Conservation (phyloP, 768 basidiomycete genomes). For the Mycena rebaudengoi region DNA sequence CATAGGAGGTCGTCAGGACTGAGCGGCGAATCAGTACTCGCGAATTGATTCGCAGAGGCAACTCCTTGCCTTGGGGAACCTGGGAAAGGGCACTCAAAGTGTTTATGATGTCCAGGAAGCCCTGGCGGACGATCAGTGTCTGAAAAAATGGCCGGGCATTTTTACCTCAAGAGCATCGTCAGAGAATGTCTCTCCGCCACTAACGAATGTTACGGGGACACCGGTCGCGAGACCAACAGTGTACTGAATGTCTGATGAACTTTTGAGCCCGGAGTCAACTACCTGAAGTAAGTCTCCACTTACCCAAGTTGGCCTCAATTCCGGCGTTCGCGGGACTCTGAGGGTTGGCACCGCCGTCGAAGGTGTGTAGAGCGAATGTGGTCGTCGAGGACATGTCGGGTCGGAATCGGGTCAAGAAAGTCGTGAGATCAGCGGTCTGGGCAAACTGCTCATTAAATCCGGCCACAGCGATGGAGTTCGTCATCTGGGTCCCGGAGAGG, state of each 20-base stretch:
- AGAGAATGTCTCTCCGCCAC: conserved; percentile 18
- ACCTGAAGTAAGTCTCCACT: too few relatives aligned
- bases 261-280: too few relatives aligned
- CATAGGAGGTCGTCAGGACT: background rate
- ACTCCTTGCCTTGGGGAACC: background rate
- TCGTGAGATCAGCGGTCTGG: conserved; percentile 22
- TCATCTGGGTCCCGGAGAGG: conserved; percentile 30
- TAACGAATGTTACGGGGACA: conserved; percentile 31
- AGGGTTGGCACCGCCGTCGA: conserved; percentile 27
- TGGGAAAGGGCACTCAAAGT: background rate
- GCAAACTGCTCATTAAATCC: conserved; percentile 31
- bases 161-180: background rate
- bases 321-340: conserved; percentile 21
- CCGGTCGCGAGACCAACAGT: conserved; percentile 30
- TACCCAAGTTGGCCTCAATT: conserved; percentile 25
- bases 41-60: background rate
- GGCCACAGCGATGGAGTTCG: conserved; percentile 32
- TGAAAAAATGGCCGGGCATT: too few relatives aligned
- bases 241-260: conserved; percentile 29
- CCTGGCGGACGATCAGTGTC: too few relatives aligned
- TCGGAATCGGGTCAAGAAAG: conserved; percentile 24
- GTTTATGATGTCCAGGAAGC: conserved; percentile 5
- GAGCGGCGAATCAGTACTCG: background rate
- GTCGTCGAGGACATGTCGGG: conserved; percentile 25
- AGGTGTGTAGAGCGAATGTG: conserved; percentile 7